These are phyloP conservation scores for Catenaria anguillulae DNA, from an alignment of 371 early-diverging fungal species.

Conservation along the genomic window DNA sequence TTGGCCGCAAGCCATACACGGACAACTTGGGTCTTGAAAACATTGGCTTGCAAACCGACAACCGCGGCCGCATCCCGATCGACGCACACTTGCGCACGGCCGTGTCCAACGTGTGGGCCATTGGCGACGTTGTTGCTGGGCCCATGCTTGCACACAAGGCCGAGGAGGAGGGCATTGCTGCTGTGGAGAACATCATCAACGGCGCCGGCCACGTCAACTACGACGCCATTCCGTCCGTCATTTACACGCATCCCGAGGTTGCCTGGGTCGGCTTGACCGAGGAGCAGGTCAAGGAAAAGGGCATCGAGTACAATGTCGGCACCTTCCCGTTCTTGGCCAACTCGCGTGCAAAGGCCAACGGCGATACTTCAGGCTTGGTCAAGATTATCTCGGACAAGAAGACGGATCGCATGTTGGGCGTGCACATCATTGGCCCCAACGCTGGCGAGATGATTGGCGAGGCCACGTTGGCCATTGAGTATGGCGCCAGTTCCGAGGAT, in stretches of 20 bases:
- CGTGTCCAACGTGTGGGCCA: slow-evolving; percentile 76
- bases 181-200: slow-evolving; percentile 77
- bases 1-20: slow-evolving; percentile 92
- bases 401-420: slow-evolving; percentile 89
- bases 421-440: slow-evolving; percentile 93
- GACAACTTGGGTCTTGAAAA: slow-evolving; percentile 79
- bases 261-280: slow-evolving; percentile 97
- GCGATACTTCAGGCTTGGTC: slow-evolving; percentile 84
- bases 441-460: slow-evolving; percentile 99
- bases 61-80: slow-evolving; percentile 74
- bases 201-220: slow-evolving; percentile 97
- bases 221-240: slow-evolving; percentile 90
- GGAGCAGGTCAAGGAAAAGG: slow-evolving; percentile 72
- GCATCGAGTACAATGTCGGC: slow-evolving; percentile 72
- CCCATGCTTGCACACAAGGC: slow-evolving; percentile 99
- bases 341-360: slow-evolving; percentile 93
- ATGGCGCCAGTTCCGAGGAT: slow-evolving; percentile 91
- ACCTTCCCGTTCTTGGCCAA: slow-evolving; percentile 92
- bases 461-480: slow-evolving; percentile 92
- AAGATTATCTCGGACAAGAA: slow-evolving; percentile 91
- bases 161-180: slow-evolving; percentile 92
- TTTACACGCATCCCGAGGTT: slow-evolving; percentile 97
- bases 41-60: slow-evolving; percentile 72
- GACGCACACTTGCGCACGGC: slow-evolving; percentile 68
- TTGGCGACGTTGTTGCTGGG: slow-evolving; percentile 92